Evolutionary conservation across 805 yeast species (phyloP).

Genomic region (Kluyveromyces wickerhamii): DNA sequence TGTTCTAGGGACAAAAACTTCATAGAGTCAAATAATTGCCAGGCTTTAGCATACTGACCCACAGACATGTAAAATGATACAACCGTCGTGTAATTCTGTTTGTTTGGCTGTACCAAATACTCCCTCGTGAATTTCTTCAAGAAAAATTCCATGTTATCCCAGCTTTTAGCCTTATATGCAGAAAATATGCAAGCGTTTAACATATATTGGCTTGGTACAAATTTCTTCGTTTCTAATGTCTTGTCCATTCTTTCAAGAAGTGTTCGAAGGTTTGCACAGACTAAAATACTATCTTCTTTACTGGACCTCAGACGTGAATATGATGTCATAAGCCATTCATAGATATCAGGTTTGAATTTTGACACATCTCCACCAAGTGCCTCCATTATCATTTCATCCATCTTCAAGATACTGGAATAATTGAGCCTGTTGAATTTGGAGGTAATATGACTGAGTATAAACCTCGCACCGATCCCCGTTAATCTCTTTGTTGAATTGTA

Average conservation of each 20-base stretch:
- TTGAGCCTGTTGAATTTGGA: slow-evolving; percentile 11
- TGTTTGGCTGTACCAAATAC: slow-evolving; percentile 23
- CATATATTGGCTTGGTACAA: slow-evolving; percentile 14
- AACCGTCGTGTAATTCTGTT: slow-evolving; percentile 22
- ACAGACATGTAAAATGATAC: slow-evolving; percentile 20
- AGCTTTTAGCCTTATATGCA: slow-evolving; percentile 15
- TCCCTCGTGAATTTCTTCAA: slow-evolving; percentile 18
- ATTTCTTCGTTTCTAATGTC: not conserved
- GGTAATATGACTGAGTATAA: not conserved
- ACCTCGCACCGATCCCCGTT: slow-evolving; percentile 4
- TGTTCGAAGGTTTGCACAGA: slow-evolving; percentile 1
- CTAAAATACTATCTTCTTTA: not conserved
- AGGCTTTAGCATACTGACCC: slow-evolving; percentile 40
- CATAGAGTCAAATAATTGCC: slow-evolving; percentile 73
- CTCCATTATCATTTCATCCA: slow-evolving; percentile 23
- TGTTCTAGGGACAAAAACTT: slow-evolving; percentile 63
- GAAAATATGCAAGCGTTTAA: slow-evolving; percentile 22
- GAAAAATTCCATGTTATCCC: slow-evolving; percentile 20
- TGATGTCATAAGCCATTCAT: slow-evolving; percentile 10
- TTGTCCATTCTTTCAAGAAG: not conserved
- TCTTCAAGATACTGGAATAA: slow-evolving; percentile 18
- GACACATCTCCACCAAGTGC: slow-evolving; percentile 9
- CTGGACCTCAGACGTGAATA: not conserved
- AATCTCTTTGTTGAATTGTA: slow-evolving; percentile 12
- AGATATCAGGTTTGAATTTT: slow-evolving; percentile 15